Evolutionary conservation across 2,329 filamentous ascomycete genomes (phyloP).

Genomic region (Ophiostoma sp.): DNA sequence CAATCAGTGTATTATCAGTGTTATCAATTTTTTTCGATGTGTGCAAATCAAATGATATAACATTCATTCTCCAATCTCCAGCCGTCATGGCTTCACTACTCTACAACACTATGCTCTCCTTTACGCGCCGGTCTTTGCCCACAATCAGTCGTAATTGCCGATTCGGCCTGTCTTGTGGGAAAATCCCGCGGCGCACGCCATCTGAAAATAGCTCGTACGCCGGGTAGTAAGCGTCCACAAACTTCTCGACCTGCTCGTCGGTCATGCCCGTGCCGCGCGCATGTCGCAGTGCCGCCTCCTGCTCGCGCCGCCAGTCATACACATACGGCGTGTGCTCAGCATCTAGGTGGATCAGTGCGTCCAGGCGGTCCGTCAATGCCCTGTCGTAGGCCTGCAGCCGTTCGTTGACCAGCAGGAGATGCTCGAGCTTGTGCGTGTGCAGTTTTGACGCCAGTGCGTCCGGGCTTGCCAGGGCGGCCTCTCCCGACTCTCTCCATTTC

Average conservation of each 20-base stretch:
- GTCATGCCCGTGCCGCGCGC: conserved; percentile 73
- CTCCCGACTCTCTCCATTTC: conserved; percentile 38
- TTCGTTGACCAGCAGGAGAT: conserved; percentile 49
- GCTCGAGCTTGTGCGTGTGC: conserved; percentile 43
- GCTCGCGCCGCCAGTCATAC: conserved; percentile 77
- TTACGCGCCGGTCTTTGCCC: conserved; percentile 54
- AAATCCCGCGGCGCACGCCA: conserved; percentile 55
- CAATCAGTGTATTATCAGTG: too few relatives aligned
- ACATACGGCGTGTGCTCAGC: conserved; percentile 69
- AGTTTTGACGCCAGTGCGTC: conserved; percentile 38
- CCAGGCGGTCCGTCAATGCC: conserved; percentile 44
- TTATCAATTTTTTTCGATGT: too few relatives aligned
- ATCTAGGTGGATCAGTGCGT: conserved; percentile 57
- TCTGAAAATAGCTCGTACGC: conserved; percentile 66
- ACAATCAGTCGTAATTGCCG: conserved; percentile 60
- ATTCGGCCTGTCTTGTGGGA: conserved; percentile 47
- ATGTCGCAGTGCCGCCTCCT: conserved; percentile 65
- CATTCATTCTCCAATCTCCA: too few relatives aligned
- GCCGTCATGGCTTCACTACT: background rate
- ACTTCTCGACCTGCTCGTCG: conserved; percentile 69
- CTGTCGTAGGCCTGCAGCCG: conserved; percentile 44
- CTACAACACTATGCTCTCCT: conserved; percentile 48
- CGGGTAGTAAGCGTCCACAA: conserved; percentile 66
- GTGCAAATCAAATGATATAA: too few relatives aligned
- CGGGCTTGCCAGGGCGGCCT: conserved; percentile 32